Conservation (phyloP, 176 grass and related monocot genomes). For the Dendrocalamus sinicus region DNA sequence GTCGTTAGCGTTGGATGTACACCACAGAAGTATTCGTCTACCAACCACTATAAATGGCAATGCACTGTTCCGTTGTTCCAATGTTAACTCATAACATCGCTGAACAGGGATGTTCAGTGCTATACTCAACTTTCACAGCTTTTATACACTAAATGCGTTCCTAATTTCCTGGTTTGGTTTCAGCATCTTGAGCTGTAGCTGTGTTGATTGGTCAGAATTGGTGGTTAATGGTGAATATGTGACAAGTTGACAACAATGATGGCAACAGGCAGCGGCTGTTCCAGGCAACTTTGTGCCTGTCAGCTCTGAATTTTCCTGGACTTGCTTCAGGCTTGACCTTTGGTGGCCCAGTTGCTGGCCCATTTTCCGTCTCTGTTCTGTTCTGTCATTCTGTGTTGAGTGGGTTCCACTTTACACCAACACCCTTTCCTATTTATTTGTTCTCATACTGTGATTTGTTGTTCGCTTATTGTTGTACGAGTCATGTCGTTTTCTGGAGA, state of each 20-base stretch:
- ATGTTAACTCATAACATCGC: conserved; percentile 13
- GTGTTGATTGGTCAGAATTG: neutral
- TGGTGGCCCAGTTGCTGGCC: neutral
- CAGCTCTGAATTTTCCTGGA: conserved; percentile 8
- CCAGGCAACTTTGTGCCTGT: conserved; percentile 8
- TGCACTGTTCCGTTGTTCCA: conserved; percentile 17
- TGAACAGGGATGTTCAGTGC: conserved; percentile 38
- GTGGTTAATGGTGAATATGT: neutral
- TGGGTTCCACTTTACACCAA: neutral
- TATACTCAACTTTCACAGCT: neutral
- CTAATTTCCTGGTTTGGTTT: neutral
- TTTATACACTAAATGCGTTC: neutral
- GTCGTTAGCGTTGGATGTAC: neutral
- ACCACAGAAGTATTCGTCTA: neutral
- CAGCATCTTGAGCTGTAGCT: neutral
- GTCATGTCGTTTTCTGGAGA: neutral
- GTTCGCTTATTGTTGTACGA: neutral
- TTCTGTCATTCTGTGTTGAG: neutral
- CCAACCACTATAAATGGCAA: conserved; percentile 37
- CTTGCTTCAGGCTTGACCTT: neutral
- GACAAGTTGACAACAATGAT: conserved; percentile 31
- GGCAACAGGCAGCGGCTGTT: conserved; percentile 14
- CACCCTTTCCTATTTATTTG: neutral
- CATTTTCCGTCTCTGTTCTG: conserved; percentile 26
- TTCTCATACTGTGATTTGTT: neutral